Conservation (phyloP, 148 eudicot species). For the Talinum fruticosum region DNA sequence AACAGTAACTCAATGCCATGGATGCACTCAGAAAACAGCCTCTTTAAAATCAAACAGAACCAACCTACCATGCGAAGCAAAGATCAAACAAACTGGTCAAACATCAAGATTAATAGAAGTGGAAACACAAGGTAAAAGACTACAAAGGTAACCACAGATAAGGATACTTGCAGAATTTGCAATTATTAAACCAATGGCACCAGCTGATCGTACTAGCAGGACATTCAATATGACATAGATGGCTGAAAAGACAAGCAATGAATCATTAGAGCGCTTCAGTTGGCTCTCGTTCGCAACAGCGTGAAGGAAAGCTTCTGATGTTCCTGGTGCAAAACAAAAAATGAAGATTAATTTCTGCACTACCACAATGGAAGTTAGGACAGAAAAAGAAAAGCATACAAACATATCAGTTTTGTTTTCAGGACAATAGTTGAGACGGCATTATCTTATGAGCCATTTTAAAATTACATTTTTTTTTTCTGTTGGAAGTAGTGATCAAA, state of each 20-base stretch:
- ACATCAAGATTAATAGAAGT: background rate
- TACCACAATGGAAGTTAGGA: background rate
- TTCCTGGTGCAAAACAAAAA: slow-evolving; percentile 57
- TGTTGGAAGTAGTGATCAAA: too few relatives aligned
- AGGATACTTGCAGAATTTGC: slow-evolving; percentile 99
- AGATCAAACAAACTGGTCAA: background rate
- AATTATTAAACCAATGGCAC: slow-evolving; percentile 83
- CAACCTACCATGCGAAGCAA: background rate
- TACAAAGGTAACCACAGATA: slow-evolving; percentile 7
- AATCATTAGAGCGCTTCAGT: slow-evolving; percentile 80
- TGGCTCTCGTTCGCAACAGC: slow-evolving; percentile 86
- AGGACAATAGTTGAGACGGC: background rate
- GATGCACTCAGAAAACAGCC: background rate
- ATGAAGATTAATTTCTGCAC: background rate
- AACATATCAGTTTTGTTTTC: background rate
- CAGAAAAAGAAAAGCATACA: background rate
- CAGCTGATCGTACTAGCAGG: slow-evolving; percentile 76
- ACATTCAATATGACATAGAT: slow-evolving; percentile 73
- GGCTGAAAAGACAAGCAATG: slow-evolving; percentile 71
- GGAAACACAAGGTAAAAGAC: background rate
- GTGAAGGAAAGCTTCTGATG: slow-evolving; percentile 95
- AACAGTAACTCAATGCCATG: background rate
- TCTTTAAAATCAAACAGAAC: background rate
- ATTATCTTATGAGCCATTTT: background rate
- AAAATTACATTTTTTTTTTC: too few relatives aligned